A percentile compares a stretch with the other conserved stretches of the same genome.
These are phyloP conservation scores for Leptodontidium sp. DNA, from an alignment of 2,329 filamentous ascomycete genomes.

Conservation along the genomic window DNA sequence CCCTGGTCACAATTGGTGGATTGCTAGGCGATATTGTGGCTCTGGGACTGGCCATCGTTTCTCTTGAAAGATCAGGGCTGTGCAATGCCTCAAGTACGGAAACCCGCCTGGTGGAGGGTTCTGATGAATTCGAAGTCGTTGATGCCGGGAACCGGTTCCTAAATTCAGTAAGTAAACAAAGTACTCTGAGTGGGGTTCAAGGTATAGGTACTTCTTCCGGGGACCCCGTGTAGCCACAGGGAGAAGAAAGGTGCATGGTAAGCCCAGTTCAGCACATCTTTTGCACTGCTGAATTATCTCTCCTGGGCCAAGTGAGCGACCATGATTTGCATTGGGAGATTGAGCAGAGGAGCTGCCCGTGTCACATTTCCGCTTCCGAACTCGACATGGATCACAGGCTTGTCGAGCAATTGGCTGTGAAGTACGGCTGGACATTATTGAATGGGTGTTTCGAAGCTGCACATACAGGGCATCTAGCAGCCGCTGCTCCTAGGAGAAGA, in stretches of 20 bases:
- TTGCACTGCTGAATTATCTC: constrained; percentile 3
- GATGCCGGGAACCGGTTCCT: neutral
- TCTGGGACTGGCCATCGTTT: neutral
- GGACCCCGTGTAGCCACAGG: constrained; percentile 11
- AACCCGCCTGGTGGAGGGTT: neutral
- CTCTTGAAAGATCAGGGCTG: neutral
- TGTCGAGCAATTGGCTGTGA: constrained; percentile 13
- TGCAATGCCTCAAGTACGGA: neutral
- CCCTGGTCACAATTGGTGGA: neutral
- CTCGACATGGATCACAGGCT: constrained; percentile 10
- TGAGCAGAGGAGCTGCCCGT: neutral
- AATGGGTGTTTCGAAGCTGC: no score
- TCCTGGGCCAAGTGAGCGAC: neutral
- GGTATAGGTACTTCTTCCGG: neutral
- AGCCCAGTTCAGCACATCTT: constrained; percentile 9
- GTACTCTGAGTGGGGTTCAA: neutral
- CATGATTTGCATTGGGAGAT: neutral
- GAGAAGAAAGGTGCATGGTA: constrained; percentile 16
- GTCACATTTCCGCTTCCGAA: constrained; percentile 14
- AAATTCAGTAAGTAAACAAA: neutral
- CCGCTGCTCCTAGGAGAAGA: no score
- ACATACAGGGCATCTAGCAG: no score
- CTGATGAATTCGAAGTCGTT: neutral
- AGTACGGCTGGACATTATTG: neutral
- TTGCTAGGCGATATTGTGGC: neutral